A percentile compares a stretch with the other conserved stretches of the same genome.
These are phyloP conservation scores for Fusarium phyllophilum DNA, from an alignment of 2,329 filamentous ascomycete species.

Conservation along the genomic window DNA sequence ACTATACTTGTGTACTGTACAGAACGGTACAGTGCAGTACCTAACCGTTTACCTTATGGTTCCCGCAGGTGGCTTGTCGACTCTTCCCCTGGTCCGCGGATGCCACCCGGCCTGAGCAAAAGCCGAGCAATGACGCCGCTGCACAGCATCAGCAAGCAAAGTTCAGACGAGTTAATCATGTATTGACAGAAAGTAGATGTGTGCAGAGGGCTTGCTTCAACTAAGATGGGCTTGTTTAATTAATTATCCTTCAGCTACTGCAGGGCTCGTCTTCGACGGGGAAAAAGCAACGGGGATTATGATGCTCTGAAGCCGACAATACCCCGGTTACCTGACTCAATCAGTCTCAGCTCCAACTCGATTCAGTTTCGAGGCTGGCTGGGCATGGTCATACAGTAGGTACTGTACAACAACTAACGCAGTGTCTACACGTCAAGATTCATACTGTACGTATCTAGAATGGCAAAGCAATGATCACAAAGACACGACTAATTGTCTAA, in stretches of 20 bases:
- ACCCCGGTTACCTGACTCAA: background rate
- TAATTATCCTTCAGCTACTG: background rate
- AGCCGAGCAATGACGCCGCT: constrained; percentile 4
- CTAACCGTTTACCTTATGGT: background rate
- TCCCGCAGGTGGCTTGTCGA: constrained; percentile 8
- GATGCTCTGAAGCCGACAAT: background rate
- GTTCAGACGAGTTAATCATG: background rate
- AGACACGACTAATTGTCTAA: constrained; percentile 34
- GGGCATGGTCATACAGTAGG: background rate
- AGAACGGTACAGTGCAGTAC: background rate
- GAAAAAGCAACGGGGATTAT: background rate
- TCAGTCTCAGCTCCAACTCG: constrained; percentile 2
- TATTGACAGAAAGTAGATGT: background rate
- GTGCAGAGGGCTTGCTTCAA: background rate
- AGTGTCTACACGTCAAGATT: background rate
- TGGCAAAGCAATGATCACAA: constrained; percentile 8
- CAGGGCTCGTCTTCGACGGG: background rate
- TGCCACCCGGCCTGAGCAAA: constrained; percentile 19
- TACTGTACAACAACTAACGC: background rate
- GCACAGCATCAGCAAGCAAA: background rate
- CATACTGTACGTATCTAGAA: constrained; percentile 12
- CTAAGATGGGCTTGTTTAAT: background rate
- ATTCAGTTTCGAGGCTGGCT: constrained; percentile 10
- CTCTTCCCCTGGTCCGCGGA: constrained; percentile 32
- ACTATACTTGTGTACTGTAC: background rate